These are phyloP conservation scores for Fusarium newnesense DNA, from an alignment of 2,329 filamentous ascomycete species.

Conservation along the genomic window DNA sequence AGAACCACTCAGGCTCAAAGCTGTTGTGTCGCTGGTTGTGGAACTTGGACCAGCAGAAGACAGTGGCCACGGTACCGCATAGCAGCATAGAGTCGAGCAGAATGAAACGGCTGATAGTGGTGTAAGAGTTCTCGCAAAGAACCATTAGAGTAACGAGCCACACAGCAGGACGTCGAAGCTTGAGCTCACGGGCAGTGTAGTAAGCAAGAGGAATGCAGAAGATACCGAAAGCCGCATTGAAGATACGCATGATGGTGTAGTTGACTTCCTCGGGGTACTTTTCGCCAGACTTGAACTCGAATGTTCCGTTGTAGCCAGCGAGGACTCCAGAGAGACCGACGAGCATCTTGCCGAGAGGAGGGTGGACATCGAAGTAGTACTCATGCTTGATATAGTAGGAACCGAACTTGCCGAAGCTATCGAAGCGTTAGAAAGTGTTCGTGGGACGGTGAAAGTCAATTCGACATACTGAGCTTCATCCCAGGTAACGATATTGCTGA, in stretches of 20 bases:
- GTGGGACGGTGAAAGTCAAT: neutral
- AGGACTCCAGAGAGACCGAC: conserved; percentile 96
- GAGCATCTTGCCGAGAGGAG: conserved; percentile 97
- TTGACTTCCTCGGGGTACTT: conserved; percentile 93
- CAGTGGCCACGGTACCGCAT: conserved; percentile 97
- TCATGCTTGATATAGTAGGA: conserved; percentile 99
- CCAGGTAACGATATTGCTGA: conserved; percentile 74
- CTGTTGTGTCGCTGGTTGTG: conserved; percentile 86
- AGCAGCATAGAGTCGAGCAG: conserved; percentile 98
- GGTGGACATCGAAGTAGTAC: conserved; percentile 95
- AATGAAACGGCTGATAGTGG: conserved; percentile 98
- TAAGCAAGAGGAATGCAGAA: conserved; percentile 94
- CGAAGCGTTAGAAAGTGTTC: conserved; percentile 34
- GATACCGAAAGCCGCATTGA: conserved; percentile 95
- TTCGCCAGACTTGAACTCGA: conserved; percentile 99
- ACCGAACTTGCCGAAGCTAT: conserved; percentile 93
- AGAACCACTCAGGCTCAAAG: conserved; percentile 92
- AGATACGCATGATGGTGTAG: conserved; percentile 98
- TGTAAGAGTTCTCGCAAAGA: conserved; percentile 98
- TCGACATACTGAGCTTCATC: conserved; percentile 71
- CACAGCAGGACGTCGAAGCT: conserved; percentile 85
- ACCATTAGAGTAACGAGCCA: conserved; percentile 98
- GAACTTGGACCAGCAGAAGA: conserved; percentile 97
- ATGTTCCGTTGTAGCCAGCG: conserved; percentile 97
- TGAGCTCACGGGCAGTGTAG: conserved; percentile 91